These are phyloP conservation scores for Oryza nivara DNA, from an alignment of 176 grass and related monocot species.

Conservation along the genomic window DNA sequence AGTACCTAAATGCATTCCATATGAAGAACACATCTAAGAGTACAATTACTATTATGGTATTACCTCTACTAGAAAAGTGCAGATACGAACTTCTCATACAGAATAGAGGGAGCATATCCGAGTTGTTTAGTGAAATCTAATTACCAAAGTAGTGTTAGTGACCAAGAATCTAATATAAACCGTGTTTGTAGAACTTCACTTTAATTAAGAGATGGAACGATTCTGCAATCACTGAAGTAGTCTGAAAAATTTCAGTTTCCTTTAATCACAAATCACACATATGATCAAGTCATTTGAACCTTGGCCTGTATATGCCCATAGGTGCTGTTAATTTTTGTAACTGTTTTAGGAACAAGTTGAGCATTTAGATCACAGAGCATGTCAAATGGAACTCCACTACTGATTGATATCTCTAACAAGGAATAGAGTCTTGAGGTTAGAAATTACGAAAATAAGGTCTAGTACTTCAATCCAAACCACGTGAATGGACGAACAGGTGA, in stretches of 20 bases:
- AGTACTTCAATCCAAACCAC: background rate
- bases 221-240: background rate
- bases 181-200: too few relatives aligned
- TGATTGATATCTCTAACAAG: background rate
- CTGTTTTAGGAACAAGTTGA: background rate
- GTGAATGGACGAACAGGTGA: background rate
- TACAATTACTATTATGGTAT: background rate
- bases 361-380: background rate
- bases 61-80: background rate
- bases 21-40: constrained; percentile 11
- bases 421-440: background rate
- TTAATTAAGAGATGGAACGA: background rate
- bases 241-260: background rate
- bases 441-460: background rate
- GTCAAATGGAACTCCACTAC: background rate
- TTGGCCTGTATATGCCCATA: background rate
- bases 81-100: background rate
- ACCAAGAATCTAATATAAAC: too few relatives aligned
- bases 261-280: background rate
- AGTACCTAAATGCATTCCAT: background rate
- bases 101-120: background rate
- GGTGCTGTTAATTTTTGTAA: background rate
- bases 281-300: background rate
- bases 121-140: too few relatives aligned
- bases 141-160: too few relatives aligned